Evolutionary conservation across 768 basidiomycete genomes (phyloP), one percentile per base, ranked within the genome.

Genomic region (Chalciporus piperatus): DNA sequence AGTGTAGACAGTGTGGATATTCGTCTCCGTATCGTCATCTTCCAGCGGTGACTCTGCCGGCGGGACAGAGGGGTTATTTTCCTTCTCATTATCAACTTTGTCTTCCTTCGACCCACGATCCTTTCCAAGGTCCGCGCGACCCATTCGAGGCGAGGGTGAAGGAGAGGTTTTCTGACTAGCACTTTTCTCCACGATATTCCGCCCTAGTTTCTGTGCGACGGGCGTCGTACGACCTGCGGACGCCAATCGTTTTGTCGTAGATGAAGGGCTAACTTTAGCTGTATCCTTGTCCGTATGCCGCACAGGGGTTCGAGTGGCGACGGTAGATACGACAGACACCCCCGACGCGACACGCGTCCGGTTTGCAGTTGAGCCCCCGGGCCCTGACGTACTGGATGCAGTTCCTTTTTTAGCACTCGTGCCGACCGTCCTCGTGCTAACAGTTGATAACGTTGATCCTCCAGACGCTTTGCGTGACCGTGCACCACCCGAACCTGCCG

Each of bases 81-180:
- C 57, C 28, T 55, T 58, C 28, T 55, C 45, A 2, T 41, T 46
- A 8, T 38, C 41, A 0, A 14, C 74, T 20, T 78, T 77, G 17
- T 55, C 52, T 0, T 9, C 72, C 41, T 76, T 78, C 22, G 72
- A 59, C 20, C 72, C 74, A 49, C 77, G 80, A 17, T 47, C 62
- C 50, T 45, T 62, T 19, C 41, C 67, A 0, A 56, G 52, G n/a
- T 60, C 63, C 13, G 45, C 20, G n/a, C 55, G 56, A 43, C 50
- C 50, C 6, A 50, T 47, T n/a, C 53, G 61, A 4, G 61, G 59
- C 8, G 64, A 59, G 6, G 59, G 61, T 0, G 14, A 8, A 2
- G 61, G 47, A 12, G 58, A 54, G 0, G 60, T 30, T 37, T 53
- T 64, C 25, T 53, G 37, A 44, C 40, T 19, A 35, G 50, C 56